Base-by-base conservation (phyloP, 148 eudicot genomes). In the Fagopyrum homotropicum region DNA sequence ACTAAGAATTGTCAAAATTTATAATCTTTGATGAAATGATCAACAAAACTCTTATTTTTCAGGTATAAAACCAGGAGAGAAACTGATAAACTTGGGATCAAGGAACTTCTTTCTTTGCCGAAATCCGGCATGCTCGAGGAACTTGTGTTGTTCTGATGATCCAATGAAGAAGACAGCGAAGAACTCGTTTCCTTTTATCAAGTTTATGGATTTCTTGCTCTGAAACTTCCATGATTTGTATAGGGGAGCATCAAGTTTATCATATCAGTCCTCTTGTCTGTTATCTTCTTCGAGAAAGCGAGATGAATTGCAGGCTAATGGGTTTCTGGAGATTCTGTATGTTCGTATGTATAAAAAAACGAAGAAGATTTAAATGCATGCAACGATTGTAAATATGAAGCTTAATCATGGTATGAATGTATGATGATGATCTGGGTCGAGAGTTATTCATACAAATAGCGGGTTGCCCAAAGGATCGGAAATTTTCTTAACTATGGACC, bases 51-150 rank as follows among this genome's bases (percentile, higher is more conserved):
- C 15, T 17, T 11, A 19, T 72, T 69, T 80, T 76, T 79, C 83
- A 90, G 94, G 91, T 66, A 73, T 90, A 66, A 82, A 83, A 54
- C 35, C 72, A 40, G 85, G 88, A 4, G 89, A 88, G 48, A 83
- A 84, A 72, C 72, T 90, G 69, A 80, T 80, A 63, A 85, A 86
- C 50, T 79, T 90, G 88, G 91, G 80, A 2, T 90, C 89, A 0
- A 79, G 94, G 55, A 90, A 78, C 61, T 88, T 90, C 80, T 90
- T 80, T 72, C 26, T 90, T 79, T 86, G 94, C 75, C 78, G 44
- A 72, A 84, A 78, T 64, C 75, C 81, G 2, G 71, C 3, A 7
- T 26, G 29, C n/a, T 72, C 56, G 12, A 35, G 73, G 19, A 66
- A 40, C 9, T 5, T 2, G 17, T 66, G 71, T 40, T 66, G 71